These are phyloP conservation scores for Botrytis galanthina DNA, from an alignment of 2,329 filamentous ascomycete genomes.

Conservation along the genomic window DNA sequence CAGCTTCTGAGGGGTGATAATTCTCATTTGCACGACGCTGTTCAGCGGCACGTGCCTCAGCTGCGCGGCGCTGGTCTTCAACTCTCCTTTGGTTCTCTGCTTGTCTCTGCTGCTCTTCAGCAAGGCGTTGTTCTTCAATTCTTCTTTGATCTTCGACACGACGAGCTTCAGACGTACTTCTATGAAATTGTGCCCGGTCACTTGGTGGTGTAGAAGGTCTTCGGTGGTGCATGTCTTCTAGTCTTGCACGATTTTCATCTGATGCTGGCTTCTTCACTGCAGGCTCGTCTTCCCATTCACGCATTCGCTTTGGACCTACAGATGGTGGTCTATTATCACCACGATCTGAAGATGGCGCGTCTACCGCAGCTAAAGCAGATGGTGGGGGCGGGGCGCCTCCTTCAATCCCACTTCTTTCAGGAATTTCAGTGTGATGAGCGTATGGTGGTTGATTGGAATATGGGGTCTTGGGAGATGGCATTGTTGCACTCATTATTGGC, in stretches of 20 bases:
- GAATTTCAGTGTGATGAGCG: slow-evolving; percentile 65
- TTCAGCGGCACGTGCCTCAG: slow-evolving; percentile 57
- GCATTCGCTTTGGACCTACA: slow-evolving; percentile 75
- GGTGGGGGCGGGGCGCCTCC: slow-evolving; percentile 66
- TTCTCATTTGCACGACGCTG: slow-evolving; percentile 71
- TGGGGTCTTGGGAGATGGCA: slow-evolving; percentile 85
- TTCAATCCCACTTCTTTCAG: slow-evolving; percentile 41
- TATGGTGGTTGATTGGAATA: slow-evolving; percentile 80
- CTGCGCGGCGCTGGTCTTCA: slow-evolving; percentile 59
- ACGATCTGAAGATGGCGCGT: slow-evolving; percentile 60
- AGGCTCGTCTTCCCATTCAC: slow-evolving; percentile 87
- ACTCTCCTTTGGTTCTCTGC: slow-evolving; percentile 42
- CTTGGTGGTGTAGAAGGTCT: slow-evolving; percentile 71
- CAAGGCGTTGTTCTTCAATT: slow-evolving; percentile 54
- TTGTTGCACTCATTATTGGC: slow-evolving; percentile 76
- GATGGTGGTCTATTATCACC: slow-evolving; percentile 75
- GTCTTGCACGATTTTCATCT: slow-evolving; percentile 80
- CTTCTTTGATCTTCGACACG: slow-evolving; percentile 64
- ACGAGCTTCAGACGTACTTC: slow-evolving; percentile 71
- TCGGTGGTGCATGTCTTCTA: slow-evolving; percentile 80
- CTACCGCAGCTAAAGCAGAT: slow-evolving; percentile 63
- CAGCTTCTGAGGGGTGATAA: slow-evolving; percentile 90
- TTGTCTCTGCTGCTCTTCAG: slow-evolving; percentile 32
- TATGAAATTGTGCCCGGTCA: slow-evolving; percentile 61
- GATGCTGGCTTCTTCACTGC: slow-evolving; percentile 81